These are phyloP conservation scores for Aspergillus pseudotamarii DNA, from an alignment of 2,329 filamentous ascomycete species.

Conservation along the genomic window DNA sequence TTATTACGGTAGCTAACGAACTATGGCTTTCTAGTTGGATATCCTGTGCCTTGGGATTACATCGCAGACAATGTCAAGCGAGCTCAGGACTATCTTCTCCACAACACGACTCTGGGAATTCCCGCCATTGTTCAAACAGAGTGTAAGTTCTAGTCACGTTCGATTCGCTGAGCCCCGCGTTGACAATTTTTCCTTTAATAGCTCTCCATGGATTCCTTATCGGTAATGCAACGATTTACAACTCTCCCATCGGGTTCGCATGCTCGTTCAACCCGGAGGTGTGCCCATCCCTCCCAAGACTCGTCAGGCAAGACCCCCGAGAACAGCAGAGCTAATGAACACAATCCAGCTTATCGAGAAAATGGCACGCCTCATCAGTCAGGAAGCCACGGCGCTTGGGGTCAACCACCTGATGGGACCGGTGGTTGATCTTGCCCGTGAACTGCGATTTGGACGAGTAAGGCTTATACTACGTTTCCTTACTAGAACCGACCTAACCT, in stretches of 20 bases:
- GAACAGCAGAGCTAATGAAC: not conserved
- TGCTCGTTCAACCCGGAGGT: constrained; percentile 69
- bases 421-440: constrained; percentile 69
- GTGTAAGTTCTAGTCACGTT: constrained; percentile 40
- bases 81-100: constrained; percentile 69
- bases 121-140: constrained; percentile 75
- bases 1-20: not conserved
- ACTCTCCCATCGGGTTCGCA: constrained; percentile 72
- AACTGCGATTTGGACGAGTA: constrained; percentile 69
- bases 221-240: constrained; percentile 76
- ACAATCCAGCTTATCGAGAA: constrained; percentile 56
- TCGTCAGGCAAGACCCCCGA: not conserved
- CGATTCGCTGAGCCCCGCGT: not conserved
- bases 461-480: not conserved
- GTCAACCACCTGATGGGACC: constrained; percentile 75
- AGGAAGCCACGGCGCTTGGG: constrained; percentile 67
- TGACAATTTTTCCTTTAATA: not conserved
- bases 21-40: constrained; percentile 54
- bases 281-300: not conserved
- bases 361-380: constrained; percentile 68
- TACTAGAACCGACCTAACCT: not conserved
- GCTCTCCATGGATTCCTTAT: constrained; percentile 70
- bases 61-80: constrained; percentile 64
- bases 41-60: constrained; percentile 65
- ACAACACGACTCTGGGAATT: constrained; percentile 70